Percentiles rank a stretch among this genome's conserved stretches.
Evolutionary conservation across 345 rosid species (phyloP).

Genomic region (Mallotus nudiflorus): DNA sequence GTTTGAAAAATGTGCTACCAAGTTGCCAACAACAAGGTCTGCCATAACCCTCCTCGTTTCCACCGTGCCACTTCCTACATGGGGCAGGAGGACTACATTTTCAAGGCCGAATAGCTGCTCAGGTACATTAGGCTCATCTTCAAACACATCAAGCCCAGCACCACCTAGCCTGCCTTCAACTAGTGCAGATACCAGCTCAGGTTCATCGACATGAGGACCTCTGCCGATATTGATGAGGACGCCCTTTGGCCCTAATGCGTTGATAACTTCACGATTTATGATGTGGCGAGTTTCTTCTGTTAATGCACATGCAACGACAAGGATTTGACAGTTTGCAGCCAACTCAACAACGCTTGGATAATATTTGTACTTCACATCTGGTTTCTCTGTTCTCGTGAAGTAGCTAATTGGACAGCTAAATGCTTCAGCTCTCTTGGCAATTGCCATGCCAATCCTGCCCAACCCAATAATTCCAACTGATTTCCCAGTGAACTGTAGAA

Average conservation of each 20-base stretch:
- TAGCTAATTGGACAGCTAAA: conserved; percentile 55
- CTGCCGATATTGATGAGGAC: conserved; percentile 63
- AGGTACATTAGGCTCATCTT: conserved; percentile 56
- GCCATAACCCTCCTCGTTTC: conserved; percentile 30
- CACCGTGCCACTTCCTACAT: conserved; percentile 47
- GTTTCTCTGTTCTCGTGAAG: conserved; percentile 43
- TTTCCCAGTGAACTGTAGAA: conserved; percentile 61
- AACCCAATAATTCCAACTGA: conserved; percentile 58
- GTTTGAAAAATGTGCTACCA: conserved; percentile 27
- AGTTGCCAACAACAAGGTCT: conserved; percentile 28
- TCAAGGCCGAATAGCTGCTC: conserved; percentile 46
- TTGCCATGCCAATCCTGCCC: conserved; percentile 54
- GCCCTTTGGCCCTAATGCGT: conserved; percentile 63
- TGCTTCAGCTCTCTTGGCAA: conserved; percentile 60
- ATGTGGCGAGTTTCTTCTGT: conserved; percentile 55
- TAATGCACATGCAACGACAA: conserved; percentile 56
- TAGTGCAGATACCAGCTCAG: conserved; percentile 58
- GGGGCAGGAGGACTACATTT: conserved; percentile 61
- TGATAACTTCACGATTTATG: conserved; percentile 42
- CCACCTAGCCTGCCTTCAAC: conserved; percentile 63
- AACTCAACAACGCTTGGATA: conserved; percentile 43
- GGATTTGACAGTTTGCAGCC: conserved; percentile 52
- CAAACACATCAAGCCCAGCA: conserved; percentile 64
- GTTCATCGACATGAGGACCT: conserved; percentile 61
- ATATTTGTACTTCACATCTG: conserved; percentile 42